These are phyloP conservation scores for Fragilaria radians DNA, from an alignment of 108 stramenopile genomes.

Conservation along the genomic window DNA sequence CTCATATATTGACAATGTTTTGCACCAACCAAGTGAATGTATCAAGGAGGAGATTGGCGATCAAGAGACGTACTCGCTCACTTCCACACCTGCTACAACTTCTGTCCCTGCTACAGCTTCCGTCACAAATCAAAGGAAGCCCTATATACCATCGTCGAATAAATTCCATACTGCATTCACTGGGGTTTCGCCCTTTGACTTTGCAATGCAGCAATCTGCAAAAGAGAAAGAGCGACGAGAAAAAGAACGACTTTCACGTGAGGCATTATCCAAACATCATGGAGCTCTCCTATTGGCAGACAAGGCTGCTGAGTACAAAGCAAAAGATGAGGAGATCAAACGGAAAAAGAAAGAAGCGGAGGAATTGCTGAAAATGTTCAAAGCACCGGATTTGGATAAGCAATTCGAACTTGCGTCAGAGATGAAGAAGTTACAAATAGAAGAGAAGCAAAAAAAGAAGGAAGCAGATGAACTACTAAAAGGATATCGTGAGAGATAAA, in stretches of 20 bases:
- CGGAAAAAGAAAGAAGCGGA: neutral
- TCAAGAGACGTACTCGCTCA: too few species aligned
- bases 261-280: neutral
- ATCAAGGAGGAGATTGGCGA: too few species aligned
- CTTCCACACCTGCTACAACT: too few species aligned
- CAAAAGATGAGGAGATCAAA: neutral
- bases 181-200: neutral
- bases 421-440: neutral
- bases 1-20: too few species aligned
- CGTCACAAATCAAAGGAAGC: too few species aligned
- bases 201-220: neutral
- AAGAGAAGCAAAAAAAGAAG: neutral
- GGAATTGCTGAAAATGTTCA: neutral
- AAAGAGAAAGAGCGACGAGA: neutral
- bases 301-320: neutral
- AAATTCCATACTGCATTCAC: slow-evolving; percentile 1
- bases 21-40: too few species aligned
- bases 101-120: too few species aligned
- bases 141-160: neutral
- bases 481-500: too few species aligned
- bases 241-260: neutral
- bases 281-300: neutral
- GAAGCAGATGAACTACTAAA: neutral
- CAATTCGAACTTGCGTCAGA: neutral
- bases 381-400: neutral